Base-by-base conservation (phyloP, 2,329 filamentous ascomycete genomes). In the Arthrobotrys conoides region DNA sequence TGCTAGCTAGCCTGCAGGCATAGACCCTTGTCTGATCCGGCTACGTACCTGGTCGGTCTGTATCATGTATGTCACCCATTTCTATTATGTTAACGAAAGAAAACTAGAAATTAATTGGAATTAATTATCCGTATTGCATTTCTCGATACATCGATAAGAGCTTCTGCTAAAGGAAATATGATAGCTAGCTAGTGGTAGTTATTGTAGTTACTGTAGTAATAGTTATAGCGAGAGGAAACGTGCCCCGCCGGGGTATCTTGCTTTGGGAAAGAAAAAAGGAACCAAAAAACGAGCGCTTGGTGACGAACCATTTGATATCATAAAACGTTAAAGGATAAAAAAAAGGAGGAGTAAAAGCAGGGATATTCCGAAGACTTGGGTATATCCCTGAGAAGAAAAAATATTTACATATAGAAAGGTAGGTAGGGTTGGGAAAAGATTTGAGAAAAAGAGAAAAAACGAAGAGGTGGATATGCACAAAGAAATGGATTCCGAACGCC, bases 381-480 rank as follows among this genome's bases (percentile, higher is more conserved):
- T 48, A 27, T 48, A 44, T 20, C 57, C 57, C 44, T 36, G 33
- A 2, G 12, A 14, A 8, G 12, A 46, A 20, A 10, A 57, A 69
- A 65, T 76, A 76, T 70, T 12, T 77, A 71, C 66, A 71, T 30
- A 66, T 71, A 65, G 66, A 71, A 76, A 36, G 44, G 6, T 41
- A 46, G n/a, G 38, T 46, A 48, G 55, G 27, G 27, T 30, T 3
- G 27, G 6, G 27, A 12, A 53, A 38, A 59, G 53, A 41, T 46
- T 46, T 46, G 18, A 20, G 16, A 59, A 66, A 18, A 14, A 38
- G 4, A 27, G 38, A 55, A 53, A 55, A 44, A n/a, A n/a, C n/a
- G n/a, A n/a, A n/a, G n/a, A n/a, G n/a, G n/a, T n/a, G 53, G 24
- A 53, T 68, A 57, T 68, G 41, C 51, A 68, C 49, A 67, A 44